Percentiles rank a stretch among this genome's conserved stretches.
Conservation (phyloP, 441 rosid species). For the Manihot esculenta region DNA sequence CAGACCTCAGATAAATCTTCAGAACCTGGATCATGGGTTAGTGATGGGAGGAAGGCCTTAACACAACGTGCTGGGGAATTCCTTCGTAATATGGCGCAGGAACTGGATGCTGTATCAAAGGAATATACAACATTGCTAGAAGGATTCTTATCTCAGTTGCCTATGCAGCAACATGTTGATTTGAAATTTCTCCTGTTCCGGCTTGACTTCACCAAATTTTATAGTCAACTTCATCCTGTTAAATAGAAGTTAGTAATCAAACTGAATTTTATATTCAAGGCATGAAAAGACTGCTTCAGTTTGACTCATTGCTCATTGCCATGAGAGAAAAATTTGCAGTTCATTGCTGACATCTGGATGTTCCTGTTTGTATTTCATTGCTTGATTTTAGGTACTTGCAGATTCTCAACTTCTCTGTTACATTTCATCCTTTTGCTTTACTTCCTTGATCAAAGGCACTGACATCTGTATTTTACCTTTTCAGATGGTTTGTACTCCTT, state of each 20-base stretch:
- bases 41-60: slow-evolving; percentile 80
- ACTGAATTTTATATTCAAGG: slow-evolving; percentile 18
- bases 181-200: slow-evolving; percentile 86
- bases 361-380: slow-evolving; percentile 22
- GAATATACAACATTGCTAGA: slow-evolving; percentile 71
- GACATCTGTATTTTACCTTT: slow-evolving; percentile 17
- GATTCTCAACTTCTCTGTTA: neutral
- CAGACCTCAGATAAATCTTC: slow-evolving; percentile 41
- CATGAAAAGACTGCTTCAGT: slow-evolving; percentile 16
- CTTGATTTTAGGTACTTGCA: slow-evolving; percentile 34
- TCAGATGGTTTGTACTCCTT: slow-evolving; percentile 36
- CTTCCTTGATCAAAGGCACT: slow-evolving; percentile 7
- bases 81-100: slow-evolving; percentile 65
- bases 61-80: slow-evolving; percentile 87
- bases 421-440: neutral
- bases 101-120: slow-evolving; percentile 58
- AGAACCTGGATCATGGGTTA: slow-evolving; percentile 62
- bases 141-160: slow-evolving; percentile 77
- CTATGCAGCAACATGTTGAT: slow-evolving; percentile 81
- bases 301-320: slow-evolving; percentile 21
- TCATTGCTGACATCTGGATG: slow-evolving; percentile 25
- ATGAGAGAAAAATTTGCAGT: slow-evolving; percentile 21
- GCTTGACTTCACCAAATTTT: slow-evolving; percentile 90
- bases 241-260: slow-evolving; percentile 34
- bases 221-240: slow-evolving; percentile 48